A percentile compares a stretch with the other conserved stretches of the same genome.
phyloP scores from a whole-genome alignment of 2,329 filamentous ascomycete genomes.

The Talaromyces sp. region DNA sequence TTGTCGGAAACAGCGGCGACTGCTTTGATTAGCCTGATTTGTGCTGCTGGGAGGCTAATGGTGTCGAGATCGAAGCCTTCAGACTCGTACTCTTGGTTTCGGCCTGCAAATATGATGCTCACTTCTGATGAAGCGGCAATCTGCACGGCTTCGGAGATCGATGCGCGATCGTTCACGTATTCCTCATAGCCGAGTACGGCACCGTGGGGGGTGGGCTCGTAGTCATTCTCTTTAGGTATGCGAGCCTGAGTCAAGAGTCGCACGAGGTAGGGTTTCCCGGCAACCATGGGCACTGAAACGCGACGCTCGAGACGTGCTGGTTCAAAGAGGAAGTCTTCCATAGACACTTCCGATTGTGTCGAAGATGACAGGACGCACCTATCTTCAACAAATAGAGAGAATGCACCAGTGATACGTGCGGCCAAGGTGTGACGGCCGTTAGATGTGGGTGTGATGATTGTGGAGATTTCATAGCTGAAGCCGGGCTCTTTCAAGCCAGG shows the following conservation, averaged over 20 bases:
- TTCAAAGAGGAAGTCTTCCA: constrained; percentile 24
- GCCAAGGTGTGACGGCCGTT: background rate
- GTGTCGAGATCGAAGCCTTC: constrained; percentile 62
- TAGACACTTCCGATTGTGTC: constrained; percentile 1
- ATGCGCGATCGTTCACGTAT: constrained; percentile 8
- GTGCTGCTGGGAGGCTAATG: constrained; percentile 26
- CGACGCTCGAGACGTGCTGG: constrained; percentile 18
- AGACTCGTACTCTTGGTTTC: constrained; percentile 65
- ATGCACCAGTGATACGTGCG: background rate
- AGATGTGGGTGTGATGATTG: background rate
- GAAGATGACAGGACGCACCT: background rate
- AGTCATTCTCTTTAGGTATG: constrained; percentile 16
- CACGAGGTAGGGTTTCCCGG: constrained; percentile 13
- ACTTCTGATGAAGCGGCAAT: constrained; percentile 60
- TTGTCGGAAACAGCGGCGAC: constrained; percentile 19
- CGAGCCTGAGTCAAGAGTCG: constrained; percentile 16
- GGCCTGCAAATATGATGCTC: constrained; percentile 24
- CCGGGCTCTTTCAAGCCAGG: constrained; percentile 13
- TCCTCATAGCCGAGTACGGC: background rate
- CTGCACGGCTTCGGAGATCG: constrained; percentile 53
- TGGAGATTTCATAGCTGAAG: constrained; percentile 11
- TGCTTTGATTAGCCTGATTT: constrained; percentile 21
- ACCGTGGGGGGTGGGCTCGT: constrained; percentile 17
- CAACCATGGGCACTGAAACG: constrained; percentile 12
- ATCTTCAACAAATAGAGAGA: constrained; percentile 1